These are phyloP conservation scores for Penicillium hesseltinei DNA, from an alignment of 2,329 filamentous ascomycete genomes.

Conservation along the genomic window DNA sequence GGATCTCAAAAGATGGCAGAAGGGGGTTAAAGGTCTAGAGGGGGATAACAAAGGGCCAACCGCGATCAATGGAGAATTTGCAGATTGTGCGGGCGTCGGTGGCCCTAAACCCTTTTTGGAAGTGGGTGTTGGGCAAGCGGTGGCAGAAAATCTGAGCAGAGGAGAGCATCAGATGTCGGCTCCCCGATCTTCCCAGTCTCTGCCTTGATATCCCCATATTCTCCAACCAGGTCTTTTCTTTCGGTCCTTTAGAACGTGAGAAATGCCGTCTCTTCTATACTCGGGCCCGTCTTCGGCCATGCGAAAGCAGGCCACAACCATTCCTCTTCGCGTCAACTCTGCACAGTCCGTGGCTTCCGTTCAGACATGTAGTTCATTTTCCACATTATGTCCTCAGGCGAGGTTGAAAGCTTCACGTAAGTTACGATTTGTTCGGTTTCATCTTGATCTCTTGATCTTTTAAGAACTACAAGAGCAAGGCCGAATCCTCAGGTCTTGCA, in stretches of 20 bases:
- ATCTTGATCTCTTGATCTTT: background rate
- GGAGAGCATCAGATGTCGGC: constrained; percentile 13
- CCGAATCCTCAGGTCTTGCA: background rate
- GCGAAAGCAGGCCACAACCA: constrained; percentile 35
- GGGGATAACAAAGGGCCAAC: constrained; percentile 22
- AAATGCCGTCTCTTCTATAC: constrained; percentile 34
- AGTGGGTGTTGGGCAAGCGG: constrained; percentile 16
- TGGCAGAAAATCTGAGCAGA: constrained; percentile 29
- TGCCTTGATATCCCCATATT: constrained; percentile 1
- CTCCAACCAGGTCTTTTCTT: constrained; percentile 9
- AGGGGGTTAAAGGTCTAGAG: constrained; percentile 14
- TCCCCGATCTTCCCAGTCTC: constrained; percentile 4
- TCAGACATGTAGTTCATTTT: constrained; percentile 31
- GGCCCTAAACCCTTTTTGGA: constrained; percentile 32
- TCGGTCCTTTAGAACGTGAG: constrained; percentile 10
- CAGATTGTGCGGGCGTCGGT: constrained; percentile 27
- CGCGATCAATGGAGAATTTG: constrained; percentile 28
- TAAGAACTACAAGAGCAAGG: background rate
- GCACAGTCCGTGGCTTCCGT: constrained; percentile 30
- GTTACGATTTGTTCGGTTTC: constrained; percentile 12
- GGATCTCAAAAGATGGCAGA: constrained; percentile 24
- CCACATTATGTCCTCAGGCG: constrained; percentile 29
- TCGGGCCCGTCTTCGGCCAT: constrained; percentile 34
- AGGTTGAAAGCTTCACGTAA: constrained; percentile 32
- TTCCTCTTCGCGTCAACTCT: constrained; percentile 28